phyloP scores from a whole-genome alignment of 169 alveolate species.

The Eimeria necatrix region DNA sequence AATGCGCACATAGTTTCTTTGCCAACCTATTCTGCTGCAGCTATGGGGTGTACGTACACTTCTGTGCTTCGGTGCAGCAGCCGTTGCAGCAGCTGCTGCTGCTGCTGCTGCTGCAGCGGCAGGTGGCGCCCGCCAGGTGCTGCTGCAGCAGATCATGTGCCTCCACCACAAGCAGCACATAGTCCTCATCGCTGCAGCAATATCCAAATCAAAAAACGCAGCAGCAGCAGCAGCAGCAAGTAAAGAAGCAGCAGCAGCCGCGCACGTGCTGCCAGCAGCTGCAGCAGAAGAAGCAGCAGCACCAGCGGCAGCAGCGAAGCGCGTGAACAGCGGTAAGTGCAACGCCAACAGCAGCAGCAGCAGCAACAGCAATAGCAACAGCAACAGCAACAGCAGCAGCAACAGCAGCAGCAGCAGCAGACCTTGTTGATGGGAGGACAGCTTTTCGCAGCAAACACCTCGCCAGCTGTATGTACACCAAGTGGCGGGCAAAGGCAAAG shows the following conservation, averaged over 20 bases:
- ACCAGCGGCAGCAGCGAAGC: background rate
- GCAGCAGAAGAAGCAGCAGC: background rate
- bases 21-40: background rate
- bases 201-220: too few species aligned
- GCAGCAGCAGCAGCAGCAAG: conserved; percentile 35
- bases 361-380: conserved; percentile 26
- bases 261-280: background rate
- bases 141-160: conserved; percentile 39
- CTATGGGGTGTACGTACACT: background rate
- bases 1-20: background rate
- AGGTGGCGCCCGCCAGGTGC: conserved; percentile 17
- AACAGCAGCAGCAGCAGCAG: background rate
- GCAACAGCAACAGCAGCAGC: conserved; percentile 25
- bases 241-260: background rate
- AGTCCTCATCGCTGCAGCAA: conserved; percentile 48
- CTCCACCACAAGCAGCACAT: background rate
- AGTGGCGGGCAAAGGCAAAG: background rate
- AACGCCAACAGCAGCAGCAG: conserved; percentile 2
- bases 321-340: background rate
- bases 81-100: conserved; percentile 46
- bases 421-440: background rate
- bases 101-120: conserved; percentile 44
- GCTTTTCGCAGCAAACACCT: background rate
- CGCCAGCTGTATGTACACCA: background rate
- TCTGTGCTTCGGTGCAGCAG: conserved; percentile 30